A percentile compares a stretch with the other conserved stretches of the same genome.
These are phyloP conservation scores for Bipolaris gigantea DNA, from an alignment of 2,329 filamentous ascomycete species.

Conservation along the genomic window DNA sequence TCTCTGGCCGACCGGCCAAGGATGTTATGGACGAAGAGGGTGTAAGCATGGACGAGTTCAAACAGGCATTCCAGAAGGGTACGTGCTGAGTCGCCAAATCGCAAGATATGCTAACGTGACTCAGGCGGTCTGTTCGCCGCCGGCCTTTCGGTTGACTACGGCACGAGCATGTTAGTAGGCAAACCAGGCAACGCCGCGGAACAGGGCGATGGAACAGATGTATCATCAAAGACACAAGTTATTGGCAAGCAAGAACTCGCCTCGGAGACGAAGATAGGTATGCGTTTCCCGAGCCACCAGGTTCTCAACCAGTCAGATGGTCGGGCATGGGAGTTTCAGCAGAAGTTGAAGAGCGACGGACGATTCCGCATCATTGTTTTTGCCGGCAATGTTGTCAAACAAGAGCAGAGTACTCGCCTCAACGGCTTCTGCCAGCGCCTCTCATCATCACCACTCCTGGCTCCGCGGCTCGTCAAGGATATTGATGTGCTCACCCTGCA, in stretches of 20 bases:
- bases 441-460: slow-evolving; percentile 47
- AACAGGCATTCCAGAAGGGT: slow-evolving; percentile 59
- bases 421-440: slow-evolving; percentile 54
- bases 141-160: slow-evolving; percentile 62
- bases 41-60: slow-evolving; percentile 65
- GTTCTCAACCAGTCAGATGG: slow-evolving; percentile 62
- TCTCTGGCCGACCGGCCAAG: slow-evolving; percentile 56
- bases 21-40: slow-evolving; percentile 63
- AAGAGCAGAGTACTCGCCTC: slow-evolving; percentile 51
- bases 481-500: slow-evolving; percentile 67
- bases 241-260: slow-evolving; percentile 50
- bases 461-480: slow-evolving; percentile 50
- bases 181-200: slow-evolving; percentile 52
- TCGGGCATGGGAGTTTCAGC: slow-evolving; percentile 62
- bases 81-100: background rate
- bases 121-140: slow-evolving; percentile 61
- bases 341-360: slow-evolving; percentile 59
- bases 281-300: slow-evolving; percentile 61
- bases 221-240: slow-evolving; percentile 30
- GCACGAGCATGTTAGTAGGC: slow-evolving; percentile 56
- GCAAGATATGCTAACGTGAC: background rate
- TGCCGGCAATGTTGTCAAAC: slow-evolving; percentile 57
- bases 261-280: slow-evolving; percentile 53
- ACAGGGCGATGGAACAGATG: slow-evolving; percentile 54
- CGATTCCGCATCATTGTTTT: slow-evolving; percentile 64